Percentiles rank a stretch among this genome's conserved stretches.
Evolutionary conservation across 2,329 filamentous ascomycete species (phyloP).

Genomic region (Boeremia exigua): DNA sequence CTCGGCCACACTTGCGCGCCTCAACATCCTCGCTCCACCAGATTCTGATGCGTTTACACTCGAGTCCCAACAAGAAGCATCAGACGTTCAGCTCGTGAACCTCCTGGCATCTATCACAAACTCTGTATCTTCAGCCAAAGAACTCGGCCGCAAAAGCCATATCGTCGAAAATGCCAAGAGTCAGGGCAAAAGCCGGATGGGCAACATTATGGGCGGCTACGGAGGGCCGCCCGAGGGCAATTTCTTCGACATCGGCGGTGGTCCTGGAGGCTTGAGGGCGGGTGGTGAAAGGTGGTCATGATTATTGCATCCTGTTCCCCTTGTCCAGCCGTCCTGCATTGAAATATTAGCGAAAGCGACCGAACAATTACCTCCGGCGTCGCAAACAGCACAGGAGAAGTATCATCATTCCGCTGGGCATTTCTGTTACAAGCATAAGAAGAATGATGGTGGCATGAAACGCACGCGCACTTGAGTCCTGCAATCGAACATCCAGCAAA

Average conservation of each 20-base stretch:
- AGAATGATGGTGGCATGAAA: not conserved
- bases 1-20: conserved; percentile 80
- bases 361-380: not conserved
- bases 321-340: not conserved
- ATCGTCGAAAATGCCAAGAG: conserved; percentile 51
- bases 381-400: not conserved
- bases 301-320: not conserved
- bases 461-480: not conserved
- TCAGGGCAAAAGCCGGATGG: conserved; percentile 38
- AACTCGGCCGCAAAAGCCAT: conserved; percentile 75
- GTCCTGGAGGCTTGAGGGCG: conserved; percentile 20
- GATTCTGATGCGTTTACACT: conserved; percentile 68
- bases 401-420: not conserved
- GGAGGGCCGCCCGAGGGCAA: conserved; percentile 24
- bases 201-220: conserved; percentile 21
- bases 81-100: conserved; percentile 81
- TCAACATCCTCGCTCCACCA: conserved; percentile 80
- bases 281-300: conserved; percentile 29
- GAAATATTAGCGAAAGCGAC: not conserved
- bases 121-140: conserved; percentile 72
- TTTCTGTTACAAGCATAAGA: not conserved
- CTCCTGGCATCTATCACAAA: conserved; percentile 78
- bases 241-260: conserved; percentile 32
- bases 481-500: not conserved
- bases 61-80: conserved; percentile 77